Base-by-base conservation (phyloP, 1,284 basidiomycete genomes). In the Naganishia albida region DNA sequence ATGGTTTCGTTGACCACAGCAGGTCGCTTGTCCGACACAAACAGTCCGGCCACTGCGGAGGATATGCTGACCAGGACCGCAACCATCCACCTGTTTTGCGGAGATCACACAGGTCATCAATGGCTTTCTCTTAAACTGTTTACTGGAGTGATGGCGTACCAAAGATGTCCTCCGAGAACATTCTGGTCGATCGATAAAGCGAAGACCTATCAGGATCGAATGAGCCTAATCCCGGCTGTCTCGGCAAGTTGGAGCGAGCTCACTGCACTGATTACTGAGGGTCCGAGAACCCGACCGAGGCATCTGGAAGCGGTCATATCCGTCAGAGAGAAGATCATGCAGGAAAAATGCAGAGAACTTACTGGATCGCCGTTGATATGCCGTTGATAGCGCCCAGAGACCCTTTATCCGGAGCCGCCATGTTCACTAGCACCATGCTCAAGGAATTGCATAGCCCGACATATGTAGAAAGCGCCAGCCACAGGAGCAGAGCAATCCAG, bases 341-440 rank as follows among this genome's bases (percentile, higher is more conserved):
- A 34, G 10, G 34, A 34, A 34, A 38, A 6, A 62, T 39, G n/a
- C 15, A 48, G 1, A 40, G 20, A 20, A 60, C 56, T 26, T 8
- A 73, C 73, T 71, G 62, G 72, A 76, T 71, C 15, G 75, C 73
- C 0, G 75, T 77, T 8, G 68, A 66, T 23, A 78, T 73, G 2
- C 77, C 77, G 53, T 78, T 77, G n/a, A 78, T 72, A n/a, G 73
- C 75, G 1, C 77, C 77, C 7, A 77, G 62, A 16, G 77, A 73
- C 12, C 72, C 70, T 49, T 69, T 70, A 60, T 77, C 75, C 2
- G 77, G 77, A 56, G 72, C 70, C 3, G 70, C 66, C 65, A 71
- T 71, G 60, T 78, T 78, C 49, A 78, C 72, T 12, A 78, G 63
- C 4, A 75, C 77, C 75, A 77, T 78, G 54, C 75, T 66, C 8